phyloP scores from a whole-genome alignment of 257 asterid species.

The Capsicum rhomboideum region DNA sequence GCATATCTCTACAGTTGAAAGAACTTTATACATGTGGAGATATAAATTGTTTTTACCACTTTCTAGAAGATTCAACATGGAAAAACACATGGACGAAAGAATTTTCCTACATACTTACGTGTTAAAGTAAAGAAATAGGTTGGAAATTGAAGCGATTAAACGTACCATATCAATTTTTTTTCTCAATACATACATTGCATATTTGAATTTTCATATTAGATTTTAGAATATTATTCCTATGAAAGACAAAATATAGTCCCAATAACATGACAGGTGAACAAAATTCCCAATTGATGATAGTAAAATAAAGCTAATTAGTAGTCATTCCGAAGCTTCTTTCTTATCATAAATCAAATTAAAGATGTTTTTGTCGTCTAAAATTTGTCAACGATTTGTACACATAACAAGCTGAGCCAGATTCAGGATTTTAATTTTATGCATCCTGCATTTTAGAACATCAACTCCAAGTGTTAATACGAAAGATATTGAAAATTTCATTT shows the following conservation, averaged over 20 bases:
- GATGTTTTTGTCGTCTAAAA: neutral
- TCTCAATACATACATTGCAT: neutral
- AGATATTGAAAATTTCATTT: no score
- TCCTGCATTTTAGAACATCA: no score
- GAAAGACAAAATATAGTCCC: neutral
- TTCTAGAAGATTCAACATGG: neutral
- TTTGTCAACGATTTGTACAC: neutral
- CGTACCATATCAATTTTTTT: neutral
- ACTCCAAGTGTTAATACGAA: no score
- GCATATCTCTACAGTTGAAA: neutral
- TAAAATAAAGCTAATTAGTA: neutral
- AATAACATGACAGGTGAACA: neutral
- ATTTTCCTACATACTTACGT: neutral
- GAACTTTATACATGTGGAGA: neutral
- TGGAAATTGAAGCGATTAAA: neutral
- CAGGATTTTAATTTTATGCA: no score
- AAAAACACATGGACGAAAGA: neutral
- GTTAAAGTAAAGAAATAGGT: neutral
- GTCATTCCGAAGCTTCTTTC: neutral
- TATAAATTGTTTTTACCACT: neutral
- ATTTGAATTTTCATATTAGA: neutral
- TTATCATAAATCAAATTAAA: neutral
- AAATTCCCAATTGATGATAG: neutral
- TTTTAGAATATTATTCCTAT: neutral
- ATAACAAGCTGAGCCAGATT: no score